Base-by-base conservation (phyloP, 225 moss, liverwort and hornwort genomes). In the Neckera pumila region DNA sequence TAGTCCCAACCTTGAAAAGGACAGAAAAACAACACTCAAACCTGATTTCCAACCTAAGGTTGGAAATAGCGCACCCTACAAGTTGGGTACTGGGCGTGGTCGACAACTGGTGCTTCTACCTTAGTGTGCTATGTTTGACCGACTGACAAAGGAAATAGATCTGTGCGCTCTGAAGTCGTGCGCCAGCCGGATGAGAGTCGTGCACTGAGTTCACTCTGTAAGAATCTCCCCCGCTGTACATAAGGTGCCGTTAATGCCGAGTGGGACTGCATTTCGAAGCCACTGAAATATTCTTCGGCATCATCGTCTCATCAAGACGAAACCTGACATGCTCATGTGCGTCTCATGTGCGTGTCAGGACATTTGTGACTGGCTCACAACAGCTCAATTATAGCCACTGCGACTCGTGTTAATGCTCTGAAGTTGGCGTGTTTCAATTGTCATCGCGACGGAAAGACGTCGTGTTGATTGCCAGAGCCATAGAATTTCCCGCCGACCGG, bases 291-390 rank as follows among this genome's bases (percentile, higher is more conserved):
- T 87, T 86, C 87, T 74, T 81, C 80, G 67, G 76, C 70, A 73
- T 82, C 43, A 88, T 71, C 70, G 77, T 62, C 85, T 73, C 85
- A 82, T 88, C 85, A 91, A 88, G 76, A 51, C 82, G 38, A 51
- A 59, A 14, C 31, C 88, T 92, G 92, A 85, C 90, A 92, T 84
- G 89, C 70, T 84, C 89, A 87, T 70, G 87, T 87, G 87, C 87
- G 70, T 45, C 81, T 61, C 87, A 89, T 84, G 87, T 87, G 91
- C 87, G 81, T 91, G 89, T 87, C 91, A 89, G 91, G 33, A 84
- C 71, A 42, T 33, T 67, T 84, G 61, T 33, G 57, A 76, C 82
- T 81, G 89, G 69, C 89, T 73, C 74, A 79, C 81, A 69, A 33
- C 73, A 58, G 65, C 57, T 87, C 86, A 64, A 40, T 86, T 58